Percentiles rank a stretch among this genome's conserved stretches.
Evolutionary conservation across 2,329 filamentous ascomycete species (phyloP).

Genomic region (Fusarium sp.): DNA sequence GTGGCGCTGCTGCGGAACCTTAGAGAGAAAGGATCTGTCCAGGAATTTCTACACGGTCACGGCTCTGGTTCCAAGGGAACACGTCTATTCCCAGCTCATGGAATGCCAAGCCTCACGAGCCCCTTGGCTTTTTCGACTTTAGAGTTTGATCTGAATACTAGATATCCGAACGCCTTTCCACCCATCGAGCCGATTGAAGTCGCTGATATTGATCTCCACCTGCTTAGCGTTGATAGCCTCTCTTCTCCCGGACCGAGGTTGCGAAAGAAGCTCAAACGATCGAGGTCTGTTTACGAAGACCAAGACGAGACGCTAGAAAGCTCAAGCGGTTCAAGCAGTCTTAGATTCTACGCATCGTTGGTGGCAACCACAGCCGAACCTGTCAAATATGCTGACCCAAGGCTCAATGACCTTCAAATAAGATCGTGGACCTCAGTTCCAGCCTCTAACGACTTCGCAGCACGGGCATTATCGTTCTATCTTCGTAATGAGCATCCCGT

Average conservation of each 20-base stretch:
- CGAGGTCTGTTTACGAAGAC: neutral
- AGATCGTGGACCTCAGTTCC: conserved; percentile 27
- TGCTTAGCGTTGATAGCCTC: neutral
- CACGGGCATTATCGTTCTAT: conserved; percentile 25
- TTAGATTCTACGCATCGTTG: neutral
- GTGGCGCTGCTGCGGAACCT: neutral
- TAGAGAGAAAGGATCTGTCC: conserved; percentile 7
- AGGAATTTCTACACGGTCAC: conserved; percentile 13
- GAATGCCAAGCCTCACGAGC: neutral
- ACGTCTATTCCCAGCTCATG: neutral
- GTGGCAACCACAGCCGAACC: neutral
- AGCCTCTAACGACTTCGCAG: neutral
- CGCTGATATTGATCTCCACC: conserved; percentile 6
- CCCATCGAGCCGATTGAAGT: neutral
- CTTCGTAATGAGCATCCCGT: conserved; percentile 14
- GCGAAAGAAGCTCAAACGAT: fast-evolving
- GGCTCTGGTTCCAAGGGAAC: neutral
- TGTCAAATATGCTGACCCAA: neutral
- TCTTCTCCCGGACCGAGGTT: neutral
- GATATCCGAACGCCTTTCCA: conserved; percentile 14
- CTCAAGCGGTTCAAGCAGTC: neutral
- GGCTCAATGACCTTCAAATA: conserved; percentile 8
- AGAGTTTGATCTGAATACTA: conserved; percentile 20
- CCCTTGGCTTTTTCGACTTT: neutral
- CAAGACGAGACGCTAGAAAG: neutral